phyloP scores from a whole-genome alignment of 2,329 filamentous ascomycete genomes.

The Colletotrichum gloeosporioides region DNA sequence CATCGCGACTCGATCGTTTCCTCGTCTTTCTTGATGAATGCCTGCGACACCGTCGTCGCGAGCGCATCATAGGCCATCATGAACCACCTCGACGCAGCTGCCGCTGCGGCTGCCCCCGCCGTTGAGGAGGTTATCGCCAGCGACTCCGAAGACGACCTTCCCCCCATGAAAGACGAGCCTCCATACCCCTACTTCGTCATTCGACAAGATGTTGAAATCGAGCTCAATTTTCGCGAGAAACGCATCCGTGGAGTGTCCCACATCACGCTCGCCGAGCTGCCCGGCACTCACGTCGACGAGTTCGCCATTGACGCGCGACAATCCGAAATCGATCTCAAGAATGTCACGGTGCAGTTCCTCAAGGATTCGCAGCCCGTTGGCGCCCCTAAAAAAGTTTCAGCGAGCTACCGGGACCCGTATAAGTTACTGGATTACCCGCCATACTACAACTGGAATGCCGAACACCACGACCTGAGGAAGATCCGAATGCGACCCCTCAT shows the following conservation, averaged over 20 bases:
- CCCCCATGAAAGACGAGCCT: slow-evolving; percentile 38
- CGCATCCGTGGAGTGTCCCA: slow-evolving; percentile 80
- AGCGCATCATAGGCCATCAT: slow-evolving; percentile 16
- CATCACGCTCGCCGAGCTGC: slow-evolving; percentile 75
- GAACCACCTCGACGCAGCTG: slow-evolving; percentile 15
- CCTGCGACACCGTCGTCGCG: not conserved
- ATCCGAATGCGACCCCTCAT: slow-evolving; percentile 66
- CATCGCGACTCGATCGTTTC: not conserved
- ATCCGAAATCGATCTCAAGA: slow-evolving; percentile 60
- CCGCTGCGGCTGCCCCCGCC: slow-evolving; percentile 3
- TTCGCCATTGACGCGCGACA: slow-evolving; percentile 68
- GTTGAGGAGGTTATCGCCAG: slow-evolving; percentile 16
- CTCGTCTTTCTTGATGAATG: not conserved
- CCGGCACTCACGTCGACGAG: slow-evolving; percentile 57
- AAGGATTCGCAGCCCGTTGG: slow-evolving; percentile 20
- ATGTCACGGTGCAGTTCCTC: slow-evolving; percentile 57
- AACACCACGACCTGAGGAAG: slow-evolving; percentile 78
- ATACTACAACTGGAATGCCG: slow-evolving; percentile 66
- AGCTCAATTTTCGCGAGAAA: slow-evolving; percentile 83
- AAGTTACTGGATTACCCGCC: slow-evolving; percentile 65
- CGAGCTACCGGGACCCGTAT: slow-evolving; percentile 69
- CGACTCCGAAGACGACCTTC: slow-evolving; percentile 33
- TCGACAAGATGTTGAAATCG: slow-evolving; percentile 87
- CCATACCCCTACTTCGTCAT: slow-evolving; percentile 61
- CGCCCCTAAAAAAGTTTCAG: slow-evolving; percentile 41